Conservation (phyloP, 1,284 basidiomycete species). For the Ustilago crameri region DNA sequence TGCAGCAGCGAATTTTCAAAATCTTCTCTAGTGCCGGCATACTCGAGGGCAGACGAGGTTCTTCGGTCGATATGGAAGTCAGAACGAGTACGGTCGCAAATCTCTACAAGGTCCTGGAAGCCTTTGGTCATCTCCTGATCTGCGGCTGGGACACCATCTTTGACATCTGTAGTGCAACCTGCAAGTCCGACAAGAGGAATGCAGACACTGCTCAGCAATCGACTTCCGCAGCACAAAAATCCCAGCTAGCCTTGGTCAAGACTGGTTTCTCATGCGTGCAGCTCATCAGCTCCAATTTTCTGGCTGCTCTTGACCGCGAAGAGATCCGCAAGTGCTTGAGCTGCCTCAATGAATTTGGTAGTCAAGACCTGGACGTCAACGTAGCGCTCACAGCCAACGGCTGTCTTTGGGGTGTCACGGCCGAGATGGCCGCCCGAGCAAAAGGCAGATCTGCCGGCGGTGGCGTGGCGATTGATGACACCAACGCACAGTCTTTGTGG, state of each 20-base stretch:
- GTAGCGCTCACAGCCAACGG: slow-evolving; percentile 80
- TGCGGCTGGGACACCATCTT: slow-evolving; percentile 94
- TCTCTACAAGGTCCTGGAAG: slow-evolving; percentile 84
- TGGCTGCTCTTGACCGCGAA: slow-evolving; percentile 81
- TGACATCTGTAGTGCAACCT: slow-evolving; percentile 72
- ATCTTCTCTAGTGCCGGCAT: slow-evolving; percentile 84
- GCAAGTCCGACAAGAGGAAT: slow-evolving; percentile 29
- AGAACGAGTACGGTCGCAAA: slow-evolving; percentile 87
- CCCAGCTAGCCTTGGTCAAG: slow-evolving; percentile 73
- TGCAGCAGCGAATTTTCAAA: slow-evolving; percentile 83
- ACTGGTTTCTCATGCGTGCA: slow-evolving; percentile 94
- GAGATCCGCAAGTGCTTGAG: slow-evolving; percentile 87
- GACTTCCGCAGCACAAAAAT: slow-evolving; percentile 60
- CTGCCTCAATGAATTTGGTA: slow-evolving; percentile 88
- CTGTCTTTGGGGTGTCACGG: slow-evolving; percentile 63
- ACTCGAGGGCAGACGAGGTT: slow-evolving; percentile 70
- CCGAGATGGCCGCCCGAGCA: slow-evolving; percentile 55
- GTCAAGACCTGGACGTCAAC: slow-evolving; percentile 88
- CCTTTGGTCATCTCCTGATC: slow-evolving; percentile 87
- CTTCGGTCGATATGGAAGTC: slow-evolving; percentile 74
- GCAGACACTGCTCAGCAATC: slow-evolving; percentile 55
- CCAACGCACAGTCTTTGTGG: slow-evolving; percentile 72
- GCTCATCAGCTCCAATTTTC: slow-evolving; percentile 87
- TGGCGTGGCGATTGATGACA: slow-evolving; percentile 17
- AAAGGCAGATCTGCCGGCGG: slow-evolving; percentile 9